Base-by-base conservation (phyloP, 768 basidiomycete species). In the Boletus coccyginus region DNA sequence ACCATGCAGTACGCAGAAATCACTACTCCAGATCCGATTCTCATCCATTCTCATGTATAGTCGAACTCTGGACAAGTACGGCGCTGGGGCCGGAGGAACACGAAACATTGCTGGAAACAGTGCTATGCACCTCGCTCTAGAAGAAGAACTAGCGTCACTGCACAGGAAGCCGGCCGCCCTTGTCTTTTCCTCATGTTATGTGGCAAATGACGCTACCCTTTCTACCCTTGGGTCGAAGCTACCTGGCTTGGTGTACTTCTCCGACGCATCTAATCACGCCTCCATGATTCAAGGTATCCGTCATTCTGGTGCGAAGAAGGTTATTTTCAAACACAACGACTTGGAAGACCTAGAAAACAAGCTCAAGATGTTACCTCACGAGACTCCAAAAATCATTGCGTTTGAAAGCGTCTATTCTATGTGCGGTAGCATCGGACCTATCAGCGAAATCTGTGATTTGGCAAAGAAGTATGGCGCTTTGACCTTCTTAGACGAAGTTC, bases 251-350 rank as follows among this genome's bases (percentile, higher is more conserved):
- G 86, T 98, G 64, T 93, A 90, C 77, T 97, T 99, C 77, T 98
- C 95, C 59, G 97, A 99, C 75, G 79, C 84, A 50, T 91, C 89
- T 78, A 99, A 99, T 73, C 97, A 99, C 70, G 96, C 97, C 11
- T 98, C 95, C 61, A 99, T 99, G 97, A 99, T 98, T 62, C 94
- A 98, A 70, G 97, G 97, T 62, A 98, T 99, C 79, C 88, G 93
- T 63, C 95, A 99, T 75, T 98, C 96, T 10, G 81, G 84, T 56
- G 92, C 96, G 27, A 90, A 92, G 67, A 92, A 93, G 66, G 90
- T 96, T 62, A 90, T 99, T 60, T 99, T 93, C 83, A 94, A 95
- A 72, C 97, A 99, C 77, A 99, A 98, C 73, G 92, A 99, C 69
- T 73, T 98, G 56, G 82, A 80, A 65, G 97, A 99, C 73, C 82